Conservation (phyloP, 2,329 filamentous ascomycete genomes). For the Aspergillus pseudoglaucus region DNA sequence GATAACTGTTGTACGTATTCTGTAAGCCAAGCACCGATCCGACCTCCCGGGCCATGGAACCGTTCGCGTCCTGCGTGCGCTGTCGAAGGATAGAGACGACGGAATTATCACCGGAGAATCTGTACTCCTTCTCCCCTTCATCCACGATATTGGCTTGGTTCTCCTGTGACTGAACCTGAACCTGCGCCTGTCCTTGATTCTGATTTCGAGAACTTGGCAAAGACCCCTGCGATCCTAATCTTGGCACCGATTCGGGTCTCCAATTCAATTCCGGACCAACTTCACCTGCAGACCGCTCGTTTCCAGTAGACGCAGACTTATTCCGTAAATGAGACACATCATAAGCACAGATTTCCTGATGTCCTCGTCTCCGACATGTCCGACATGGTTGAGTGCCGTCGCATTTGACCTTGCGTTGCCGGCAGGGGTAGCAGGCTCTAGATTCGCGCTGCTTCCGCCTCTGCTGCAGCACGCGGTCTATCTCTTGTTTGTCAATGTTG, state of each 20-base stretch:
- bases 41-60: conserved; percentile 20
- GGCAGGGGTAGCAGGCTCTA: conserved; percentile 29
- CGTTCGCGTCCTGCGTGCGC: conserved; percentile 20
- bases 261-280: background rate
- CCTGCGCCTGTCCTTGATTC: background rate
- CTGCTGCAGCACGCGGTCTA: conserved; percentile 21
- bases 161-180: background rate
- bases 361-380: conserved; percentile 21
- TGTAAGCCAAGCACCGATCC: conserved; percentile 25
- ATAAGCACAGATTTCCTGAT: conserved; percentile 25
- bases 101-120: conserved; percentile 27
- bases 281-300: background rate
- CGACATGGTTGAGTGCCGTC: conserved; percentile 23
- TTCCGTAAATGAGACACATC: conserved; percentile 2
- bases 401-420: conserved; percentile 32
- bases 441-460: conserved; percentile 24
- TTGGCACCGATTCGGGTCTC: background rate
- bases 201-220: background rate
- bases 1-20: conserved; percentile 25
- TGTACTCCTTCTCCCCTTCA: conserved; percentile 12
- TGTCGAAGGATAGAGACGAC: conserved; percentile 23
- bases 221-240: background rate
- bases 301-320: background rate
- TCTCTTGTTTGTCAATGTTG: conserved; percentile 18
- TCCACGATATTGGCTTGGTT: background rate